These are phyloP conservation scores for Sclerotinia borealis DNA, from an alignment of 2,329 filamentous ascomycete genomes.

Conservation along the genomic window DNA sequence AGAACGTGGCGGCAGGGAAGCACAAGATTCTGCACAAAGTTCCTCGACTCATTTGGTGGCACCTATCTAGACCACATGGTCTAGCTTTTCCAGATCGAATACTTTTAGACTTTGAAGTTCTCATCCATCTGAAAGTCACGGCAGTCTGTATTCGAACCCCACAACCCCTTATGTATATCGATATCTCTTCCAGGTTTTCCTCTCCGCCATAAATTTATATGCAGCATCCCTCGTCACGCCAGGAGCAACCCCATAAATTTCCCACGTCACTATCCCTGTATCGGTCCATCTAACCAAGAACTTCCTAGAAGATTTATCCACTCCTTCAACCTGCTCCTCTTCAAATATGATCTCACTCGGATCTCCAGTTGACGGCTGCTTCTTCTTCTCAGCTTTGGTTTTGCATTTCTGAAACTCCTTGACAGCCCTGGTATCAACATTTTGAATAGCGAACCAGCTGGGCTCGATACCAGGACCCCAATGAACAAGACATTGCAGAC, in stretches of 20 bases:
- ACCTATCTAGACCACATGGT: no score
- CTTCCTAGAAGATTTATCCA: neutral
- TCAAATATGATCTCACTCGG: neutral
- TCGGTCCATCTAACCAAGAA: neutral
- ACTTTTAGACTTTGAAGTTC: no score
- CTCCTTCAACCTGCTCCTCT: neutral
- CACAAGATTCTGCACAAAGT: no score
- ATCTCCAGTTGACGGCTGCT: neutral
- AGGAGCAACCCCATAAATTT: neutral
- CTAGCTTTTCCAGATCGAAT: no score
- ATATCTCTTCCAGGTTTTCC: neutral
- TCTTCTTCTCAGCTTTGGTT: neutral
- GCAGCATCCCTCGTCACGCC: neutral
- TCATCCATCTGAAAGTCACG: no score
- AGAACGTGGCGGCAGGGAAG: no score
- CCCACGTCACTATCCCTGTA: neutral
- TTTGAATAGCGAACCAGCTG: neutral
- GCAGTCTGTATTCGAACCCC: neutral
- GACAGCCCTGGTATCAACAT: neutral
- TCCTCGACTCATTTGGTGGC: no score
- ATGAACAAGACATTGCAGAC: neutral
- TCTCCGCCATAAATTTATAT: neutral
- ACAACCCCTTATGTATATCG: neutral
- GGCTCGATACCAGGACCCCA: neutral
- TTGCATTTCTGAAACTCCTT: neutral